Base-by-base conservation (phyloP, 768 basidiomycete species). In the Termitomyces sp. region DNA sequence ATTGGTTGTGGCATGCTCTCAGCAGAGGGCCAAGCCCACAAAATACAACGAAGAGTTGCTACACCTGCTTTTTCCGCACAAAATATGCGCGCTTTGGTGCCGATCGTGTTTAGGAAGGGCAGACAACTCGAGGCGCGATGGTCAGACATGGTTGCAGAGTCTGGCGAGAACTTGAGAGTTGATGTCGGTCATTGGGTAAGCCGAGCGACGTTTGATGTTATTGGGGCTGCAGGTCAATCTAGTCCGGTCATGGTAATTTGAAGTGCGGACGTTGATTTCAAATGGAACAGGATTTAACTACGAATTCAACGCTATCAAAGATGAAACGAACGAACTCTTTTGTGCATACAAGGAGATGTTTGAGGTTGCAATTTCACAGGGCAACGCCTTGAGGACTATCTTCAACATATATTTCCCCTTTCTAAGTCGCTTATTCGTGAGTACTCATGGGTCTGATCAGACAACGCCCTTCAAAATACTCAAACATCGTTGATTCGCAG, bases 291-390 rank as follows among this genome's bases (percentile, higher is more conserved):
- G 88, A 1, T 96, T 95, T 66, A 89, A 86, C 61, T 95, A 95
- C 64, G 77, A 87, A 56, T 94, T 97, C 74, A 85, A 90, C 60
- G 85, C 94, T 1, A 87, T 96, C 36, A 79, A 88, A 47, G 80
- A 90, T 47, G 87, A 90, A 65, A 77, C 87, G 1, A 91, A 93
- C 58, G 86, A 88, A 63, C 77, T 93, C 8, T 88, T 92, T 62
- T 69, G 71, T 32, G 91, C 92, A 0, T 91, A 92, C 69, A 90
- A 86, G 66, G 89, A 93, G 56, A 90, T 94, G 86, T 94, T 94
- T 58, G 87, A 83, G 62, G 77, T 84, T 4, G 85, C 83, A 13
- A 70, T 93, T n/a, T 83, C 86, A 0, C 86, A 85, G 66, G 72
- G 78, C 16, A 64, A 68, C 44, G 70, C 70, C 16, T 49, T 78